These are phyloP conservation scores for Hypomontagnella monticulosa DNA, from an alignment of 495 filamentous ascomycete genomes.

Conservation along the genomic window DNA sequence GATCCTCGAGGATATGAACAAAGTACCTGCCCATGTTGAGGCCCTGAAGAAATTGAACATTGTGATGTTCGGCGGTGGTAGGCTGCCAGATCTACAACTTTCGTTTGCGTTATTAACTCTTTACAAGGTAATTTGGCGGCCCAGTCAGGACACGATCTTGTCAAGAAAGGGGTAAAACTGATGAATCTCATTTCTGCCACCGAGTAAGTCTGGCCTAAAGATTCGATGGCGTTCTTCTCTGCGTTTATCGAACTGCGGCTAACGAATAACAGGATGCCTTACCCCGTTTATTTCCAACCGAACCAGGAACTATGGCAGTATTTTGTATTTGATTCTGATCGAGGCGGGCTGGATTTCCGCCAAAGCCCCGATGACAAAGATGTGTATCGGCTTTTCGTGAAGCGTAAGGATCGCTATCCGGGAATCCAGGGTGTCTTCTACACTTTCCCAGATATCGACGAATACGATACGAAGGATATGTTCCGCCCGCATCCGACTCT, in stretches of 20 bases:
- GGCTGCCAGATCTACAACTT: constrained; percentile 14
- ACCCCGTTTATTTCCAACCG: constrained; percentile 47
- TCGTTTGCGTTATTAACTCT: neutral
- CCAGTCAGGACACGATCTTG: constrained; percentile 46
- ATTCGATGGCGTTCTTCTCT: neutral
- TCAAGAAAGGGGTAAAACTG: constrained; percentile 42
- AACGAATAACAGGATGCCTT: constrained; percentile 34
- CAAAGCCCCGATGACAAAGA: constrained; percentile 53
- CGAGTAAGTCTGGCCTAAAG: constrained; percentile 46
- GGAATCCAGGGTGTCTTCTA: constrained; percentile 60
- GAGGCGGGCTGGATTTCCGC: constrained; percentile 54
- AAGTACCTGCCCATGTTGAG: constrained; percentile 40
- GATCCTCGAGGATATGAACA: constrained; percentile 55
- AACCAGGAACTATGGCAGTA: constrained; percentile 60
- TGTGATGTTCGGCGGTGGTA: constrained; percentile 53
- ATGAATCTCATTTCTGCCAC: constrained; percentile 51
- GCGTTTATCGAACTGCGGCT: neutral
- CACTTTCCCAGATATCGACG: constrained; percentile 59
- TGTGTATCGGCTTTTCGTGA: constrained; percentile 61
- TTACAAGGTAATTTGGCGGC: constrained; percentile 6
- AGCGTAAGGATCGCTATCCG: constrained; percentile 48
- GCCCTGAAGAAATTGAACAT: constrained; percentile 44
- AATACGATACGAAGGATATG: constrained; percentile 65
- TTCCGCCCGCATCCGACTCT: constrained; percentile 61
- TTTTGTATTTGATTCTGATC: constrained; percentile 58